Conservation (phyloP, 2,329 filamentous ascomycete genomes). For the Pseudopithomyces maydicus region DNA sequence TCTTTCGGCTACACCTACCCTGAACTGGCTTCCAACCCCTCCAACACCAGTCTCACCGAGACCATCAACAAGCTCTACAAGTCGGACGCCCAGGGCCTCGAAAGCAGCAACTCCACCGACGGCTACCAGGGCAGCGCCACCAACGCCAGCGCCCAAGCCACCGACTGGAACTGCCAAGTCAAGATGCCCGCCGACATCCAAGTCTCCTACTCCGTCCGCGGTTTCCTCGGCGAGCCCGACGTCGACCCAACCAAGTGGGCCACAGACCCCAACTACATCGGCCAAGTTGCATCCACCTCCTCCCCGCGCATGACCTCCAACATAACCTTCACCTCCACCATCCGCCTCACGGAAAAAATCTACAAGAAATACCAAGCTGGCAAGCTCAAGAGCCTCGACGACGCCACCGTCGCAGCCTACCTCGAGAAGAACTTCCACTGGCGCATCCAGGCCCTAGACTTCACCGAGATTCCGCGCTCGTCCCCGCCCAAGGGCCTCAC, state of each 20-base stretch:
- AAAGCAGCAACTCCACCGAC: slow-evolving; percentile 23
- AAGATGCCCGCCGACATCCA: slow-evolving; percentile 39
- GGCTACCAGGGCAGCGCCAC: slow-evolving; percentile 9
- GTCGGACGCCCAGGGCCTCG: slow-evolving; percentile 28
- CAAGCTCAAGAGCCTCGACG: slow-evolving; percentile 30
- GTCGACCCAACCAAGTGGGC: slow-evolving; percentile 37
- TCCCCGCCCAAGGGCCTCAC: slow-evolving; percentile 35
- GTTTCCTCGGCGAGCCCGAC: slow-evolving; percentile 34
- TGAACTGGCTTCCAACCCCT: slow-evolving; percentile 29
- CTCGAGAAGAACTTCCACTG: slow-evolving; percentile 37
- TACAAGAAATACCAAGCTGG: slow-evolving; percentile 28
- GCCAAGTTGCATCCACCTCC: slow-evolving; percentile 46
- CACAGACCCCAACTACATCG: slow-evolving; percentile 48
- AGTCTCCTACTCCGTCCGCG: slow-evolving; percentile 38
- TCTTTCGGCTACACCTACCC: slow-evolving; percentile 43
- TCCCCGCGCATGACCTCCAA: slow-evolving; percentile 42
- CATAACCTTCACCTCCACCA: slow-evolving; percentile 47
- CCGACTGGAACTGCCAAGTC: slow-evolving; percentile 36
- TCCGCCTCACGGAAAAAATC: slow-evolving; percentile 46
- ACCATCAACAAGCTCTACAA: slow-evolving; percentile 36
- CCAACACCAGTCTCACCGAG: slow-evolving; percentile 32
- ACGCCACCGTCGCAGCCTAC: slow-evolving; percentile 27
- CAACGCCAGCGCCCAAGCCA: slow-evolving; percentile 22
- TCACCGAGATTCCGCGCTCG: slow-evolving; percentile 32
- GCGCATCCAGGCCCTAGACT: slow-evolving; percentile 38